A percentile compares a stretch with the other conserved stretches of the same genome.
phyloP scores from a whole-genome alignment of 305 asterid species.

The Fraxinus sp. region DNA sequence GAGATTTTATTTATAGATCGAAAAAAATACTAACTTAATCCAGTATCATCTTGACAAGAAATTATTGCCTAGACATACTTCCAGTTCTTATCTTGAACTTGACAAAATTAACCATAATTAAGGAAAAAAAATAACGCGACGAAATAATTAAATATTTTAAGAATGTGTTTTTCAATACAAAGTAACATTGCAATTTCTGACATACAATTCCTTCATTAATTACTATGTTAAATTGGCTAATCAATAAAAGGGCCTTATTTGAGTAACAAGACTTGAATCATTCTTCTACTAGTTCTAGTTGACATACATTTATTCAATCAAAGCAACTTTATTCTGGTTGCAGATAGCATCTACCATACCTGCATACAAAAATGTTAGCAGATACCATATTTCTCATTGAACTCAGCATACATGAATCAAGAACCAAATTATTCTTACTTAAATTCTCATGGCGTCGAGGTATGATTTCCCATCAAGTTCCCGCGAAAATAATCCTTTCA shows the following conservation, averaged over 20 bases:
- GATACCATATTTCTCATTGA: not conserved
- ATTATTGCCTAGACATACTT: not conserved
- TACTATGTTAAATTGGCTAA: not conserved
- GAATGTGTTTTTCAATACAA: not conserved
- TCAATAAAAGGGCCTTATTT: not conserved
- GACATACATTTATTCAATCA: not conserved
- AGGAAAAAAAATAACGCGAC: not conserved
- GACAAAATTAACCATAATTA: not conserved
- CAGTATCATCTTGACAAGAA: too few relatives aligned
- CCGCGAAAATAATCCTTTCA: constrained; percentile 20
- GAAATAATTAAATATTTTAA: too few relatives aligned
- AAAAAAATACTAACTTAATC: not conserved
- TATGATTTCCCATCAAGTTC: constrained; percentile 27
- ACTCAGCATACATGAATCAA: not conserved
- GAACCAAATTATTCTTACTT: not conserved
- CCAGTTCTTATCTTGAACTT: not conserved
- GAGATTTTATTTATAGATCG: too few relatives aligned
- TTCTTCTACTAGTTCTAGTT: not conserved
- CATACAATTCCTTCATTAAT: not conserved
- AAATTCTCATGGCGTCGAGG: constrained; percentile 17
- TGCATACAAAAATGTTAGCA: not conserved
- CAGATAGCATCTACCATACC: not conserved
- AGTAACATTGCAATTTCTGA: not conserved
- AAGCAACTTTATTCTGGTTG: not conserved
- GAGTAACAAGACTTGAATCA: not conserved